phyloP scores from a whole-genome alignment of 2,329 filamentous ascomycete species.

The Phialophora macrospora region DNA sequence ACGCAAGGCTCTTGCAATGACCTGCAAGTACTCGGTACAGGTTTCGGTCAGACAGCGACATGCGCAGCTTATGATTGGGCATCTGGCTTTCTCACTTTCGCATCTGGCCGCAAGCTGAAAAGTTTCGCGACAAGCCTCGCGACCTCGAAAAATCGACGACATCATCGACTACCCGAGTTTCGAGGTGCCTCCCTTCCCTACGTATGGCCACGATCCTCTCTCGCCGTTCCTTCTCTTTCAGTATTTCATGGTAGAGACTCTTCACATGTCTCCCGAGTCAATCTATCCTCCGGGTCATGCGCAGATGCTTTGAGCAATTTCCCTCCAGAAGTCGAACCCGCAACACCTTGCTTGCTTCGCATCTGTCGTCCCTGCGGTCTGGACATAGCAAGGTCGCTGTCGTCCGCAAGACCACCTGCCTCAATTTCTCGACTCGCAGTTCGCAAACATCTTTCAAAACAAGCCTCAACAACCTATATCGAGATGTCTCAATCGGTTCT shows the following conservation, averaged over 20 bases:
- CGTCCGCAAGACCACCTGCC: not conserved
- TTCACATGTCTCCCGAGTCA: conserved; percentile 14
- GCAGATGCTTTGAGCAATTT: conserved; percentile 32
- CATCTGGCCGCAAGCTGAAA: not conserved
- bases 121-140: conserved; percentile 9
- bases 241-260: not conserved
- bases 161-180: conserved; percentile 23
- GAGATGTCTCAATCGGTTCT: conserved; percentile 8
- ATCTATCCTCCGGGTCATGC: conserved; percentile 33
- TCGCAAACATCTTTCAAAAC: conserved; percentile 7
- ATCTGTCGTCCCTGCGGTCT: conserved; percentile 11
- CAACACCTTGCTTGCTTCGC: conserved; percentile 11
- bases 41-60: not conserved
- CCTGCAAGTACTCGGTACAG: no score
- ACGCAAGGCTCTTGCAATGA: no score
- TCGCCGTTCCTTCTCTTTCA: not conserved
- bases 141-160: conserved; percentile 27
- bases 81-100: not conserved
- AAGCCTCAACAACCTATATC: not conserved
- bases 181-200: not conserved
- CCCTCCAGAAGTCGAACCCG: conserved; percentile 29
- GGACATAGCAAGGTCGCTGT: conserved; percentile 1
- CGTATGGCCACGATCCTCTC: conserved; percentile 3
- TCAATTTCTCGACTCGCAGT: not conserved
- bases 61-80: not conserved